Conservation (phyloP, 108 stramenopile genomes). For the Cyclotella kingstonii region DNA sequence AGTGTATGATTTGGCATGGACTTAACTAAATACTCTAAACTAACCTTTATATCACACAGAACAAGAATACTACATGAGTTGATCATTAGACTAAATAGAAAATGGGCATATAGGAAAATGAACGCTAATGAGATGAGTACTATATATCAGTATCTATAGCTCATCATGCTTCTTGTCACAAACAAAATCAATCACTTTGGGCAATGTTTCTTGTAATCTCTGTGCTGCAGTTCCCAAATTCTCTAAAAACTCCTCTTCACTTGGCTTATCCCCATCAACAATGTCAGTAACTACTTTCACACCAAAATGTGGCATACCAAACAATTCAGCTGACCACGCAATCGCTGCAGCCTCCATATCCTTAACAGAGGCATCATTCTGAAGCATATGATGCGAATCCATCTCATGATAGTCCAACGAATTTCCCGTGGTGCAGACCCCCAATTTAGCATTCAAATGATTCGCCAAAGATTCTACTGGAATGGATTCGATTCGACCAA, state of each 20-base stretch:
- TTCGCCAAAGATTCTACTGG: constrained; percentile 49
- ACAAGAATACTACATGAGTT: too few relatives aligned
- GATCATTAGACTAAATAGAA: too few relatives aligned
- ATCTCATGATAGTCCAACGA: constrained; percentile 84
- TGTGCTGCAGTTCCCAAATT: constrained; percentile 87
- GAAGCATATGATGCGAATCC: constrained; percentile 75
- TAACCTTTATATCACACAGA: too few relatives aligned
- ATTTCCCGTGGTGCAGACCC: constrained; percentile 92
- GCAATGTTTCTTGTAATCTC: constrained; percentile 86
- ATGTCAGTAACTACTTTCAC: constrained; percentile 97
- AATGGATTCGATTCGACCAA: constrained; percentile 65
- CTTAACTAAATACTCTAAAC: too few relatives aligned
- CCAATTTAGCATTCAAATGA: constrained; percentile 67
- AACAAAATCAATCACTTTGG: constrained; percentile 85
- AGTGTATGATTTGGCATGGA: too few relatives aligned
- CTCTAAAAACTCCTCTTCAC: constrained; percentile 94
- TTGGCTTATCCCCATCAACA: constrained; percentile 86
- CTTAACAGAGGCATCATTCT: constrained; percentile 89
- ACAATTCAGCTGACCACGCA: constrained; percentile 81
- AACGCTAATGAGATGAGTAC: too few relatives aligned
- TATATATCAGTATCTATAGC: constrained; percentile 35
- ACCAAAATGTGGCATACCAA: constrained; percentile 82
- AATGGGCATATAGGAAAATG: too few relatives aligned
- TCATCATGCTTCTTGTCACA: constrained; percentile 65
- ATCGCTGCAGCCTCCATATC: constrained; percentile 99